These are phyloP conservation scores for Fremontodendron californicum DNA, from an alignment of 345 rosid species.

Conservation along the genomic window DNA sequence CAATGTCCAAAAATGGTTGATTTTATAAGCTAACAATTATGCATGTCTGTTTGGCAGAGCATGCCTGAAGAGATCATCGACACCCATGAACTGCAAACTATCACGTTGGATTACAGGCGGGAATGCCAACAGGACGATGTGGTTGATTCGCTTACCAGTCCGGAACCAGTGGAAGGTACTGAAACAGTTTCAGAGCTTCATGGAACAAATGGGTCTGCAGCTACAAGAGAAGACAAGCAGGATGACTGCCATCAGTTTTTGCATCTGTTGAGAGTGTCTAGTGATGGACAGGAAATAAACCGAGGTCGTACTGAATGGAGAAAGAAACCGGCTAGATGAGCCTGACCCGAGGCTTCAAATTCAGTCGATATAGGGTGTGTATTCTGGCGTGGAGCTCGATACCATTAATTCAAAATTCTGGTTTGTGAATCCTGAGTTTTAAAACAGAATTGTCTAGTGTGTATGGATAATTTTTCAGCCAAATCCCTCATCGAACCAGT, in stretches of 20 bases:
- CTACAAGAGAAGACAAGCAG: conserved; percentile 19
- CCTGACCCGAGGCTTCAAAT: neutral
- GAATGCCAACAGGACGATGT: conserved; percentile 85
- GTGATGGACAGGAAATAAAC: conserved; percentile 76
- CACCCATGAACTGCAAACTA: conserved; percentile 74
- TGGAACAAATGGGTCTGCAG: conserved; percentile 58
- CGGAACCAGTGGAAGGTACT: conserved; percentile 31
- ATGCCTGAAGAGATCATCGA: conserved; percentile 84
- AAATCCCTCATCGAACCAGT: no score
- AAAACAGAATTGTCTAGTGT: no score
- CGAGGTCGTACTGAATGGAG: conserved; percentile 82
- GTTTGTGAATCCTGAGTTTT: neutral
- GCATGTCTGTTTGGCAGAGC: conserved; percentile 52
- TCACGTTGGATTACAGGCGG: conserved; percentile 80
- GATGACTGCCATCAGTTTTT: conserved; percentile 46
- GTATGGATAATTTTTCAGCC: no score
- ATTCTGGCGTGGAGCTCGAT: neutral
- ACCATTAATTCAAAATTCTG: neutral
- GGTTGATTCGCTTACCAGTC: conserved; percentile 79
- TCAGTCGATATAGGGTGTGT: neutral
- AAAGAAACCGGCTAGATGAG: conserved; percentile 55
- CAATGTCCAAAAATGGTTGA: neutral
- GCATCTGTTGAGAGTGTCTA: conserved; percentile 73
- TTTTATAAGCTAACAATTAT: neutral
- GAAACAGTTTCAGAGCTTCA: conserved; percentile 28